Conservation (phyloP, 768 basidiomycete species). For the Boletus vermiculosoides region DNA sequence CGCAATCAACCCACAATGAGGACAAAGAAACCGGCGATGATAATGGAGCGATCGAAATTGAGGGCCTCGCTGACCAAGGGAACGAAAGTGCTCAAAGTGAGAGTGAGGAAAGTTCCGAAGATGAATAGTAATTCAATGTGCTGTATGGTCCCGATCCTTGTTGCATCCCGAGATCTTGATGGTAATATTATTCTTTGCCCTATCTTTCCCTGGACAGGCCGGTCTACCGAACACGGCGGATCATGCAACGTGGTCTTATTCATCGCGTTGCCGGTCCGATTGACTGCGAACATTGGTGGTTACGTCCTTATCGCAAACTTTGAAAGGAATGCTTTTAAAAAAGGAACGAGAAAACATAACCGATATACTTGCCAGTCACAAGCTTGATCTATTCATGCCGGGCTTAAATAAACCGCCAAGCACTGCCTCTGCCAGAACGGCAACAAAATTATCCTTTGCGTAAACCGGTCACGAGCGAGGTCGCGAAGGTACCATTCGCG, state of each 20-base stretch:
- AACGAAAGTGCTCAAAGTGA: slow-evolving; percentile 29
- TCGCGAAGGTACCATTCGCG: slow-evolving; percentile 11
- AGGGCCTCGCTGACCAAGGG: slow-evolving; percentile 46
- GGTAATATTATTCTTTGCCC: slow-evolving; percentile 20
- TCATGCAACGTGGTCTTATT: slow-evolving; percentile 9
- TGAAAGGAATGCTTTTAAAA: slow-evolving; percentile 1
- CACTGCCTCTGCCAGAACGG: slow-evolving; percentile 24
- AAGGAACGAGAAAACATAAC: slow-evolving; percentile 1
- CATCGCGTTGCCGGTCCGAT: slow-evolving; percentile 6
- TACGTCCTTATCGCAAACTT: slow-evolving; percentile 5
- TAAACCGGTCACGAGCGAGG: slow-evolving; percentile 10
- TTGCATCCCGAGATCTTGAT: slow-evolving; percentile 29
- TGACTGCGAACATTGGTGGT: not conserved
- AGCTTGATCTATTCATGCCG: not conserved
- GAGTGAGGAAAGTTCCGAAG: slow-evolving; percentile 29
- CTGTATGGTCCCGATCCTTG: slow-evolving; percentile 35
- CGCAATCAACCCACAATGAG: slow-evolving; percentile 53
- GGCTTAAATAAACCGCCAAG: not conserved
- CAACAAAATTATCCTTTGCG: slow-evolving; percentile 16
- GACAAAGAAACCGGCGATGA: slow-evolving; percentile 43
- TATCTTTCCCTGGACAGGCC: slow-evolving; percentile 20
- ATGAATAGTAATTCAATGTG: slow-evolving; percentile 26
- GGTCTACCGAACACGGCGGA: slow-evolving; percentile 18
- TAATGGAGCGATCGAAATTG: slow-evolving; percentile 52
- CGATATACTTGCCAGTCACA: not conserved